phyloP scores from a whole-genome alignment of 140 eudicot genomes.

The Stevia rebaudiana region DNA sequence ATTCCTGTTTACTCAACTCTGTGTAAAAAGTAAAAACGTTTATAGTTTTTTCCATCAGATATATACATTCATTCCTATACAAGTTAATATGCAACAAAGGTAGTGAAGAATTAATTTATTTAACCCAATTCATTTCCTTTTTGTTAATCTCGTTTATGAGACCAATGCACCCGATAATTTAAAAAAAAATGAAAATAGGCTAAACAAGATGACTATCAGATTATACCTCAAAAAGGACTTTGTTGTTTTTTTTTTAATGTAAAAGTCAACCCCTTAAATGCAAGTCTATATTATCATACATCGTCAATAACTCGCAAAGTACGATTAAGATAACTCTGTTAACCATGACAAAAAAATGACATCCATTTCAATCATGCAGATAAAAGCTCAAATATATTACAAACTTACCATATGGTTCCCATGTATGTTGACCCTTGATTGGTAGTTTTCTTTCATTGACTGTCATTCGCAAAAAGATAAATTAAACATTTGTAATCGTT shows the following conservation, averaged over 20 bases:
- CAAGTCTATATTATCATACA: neutral
- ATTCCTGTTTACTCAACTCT: constrained; percentile 78
- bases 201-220: neutral
- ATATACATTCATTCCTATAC: neutral
- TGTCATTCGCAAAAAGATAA: constrained; percentile 14
- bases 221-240: neutral
- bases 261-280: neutral
- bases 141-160: neutral
- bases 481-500: neutral
- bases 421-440: constrained; percentile 39
- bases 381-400: neutral
- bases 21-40: constrained; percentile 12
- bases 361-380: neutral
- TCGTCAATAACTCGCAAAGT: neutral
- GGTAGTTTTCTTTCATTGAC: constrained; percentile 68
- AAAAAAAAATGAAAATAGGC: neutral
- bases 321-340: neutral
- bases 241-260: neutral
- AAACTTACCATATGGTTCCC: constrained; percentile 65
- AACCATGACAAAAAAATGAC: neutral
- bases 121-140: neutral
- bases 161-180: neutral
- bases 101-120: neutral
- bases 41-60: constrained; percentile 4
- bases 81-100: neutral